A percentile compares a stretch with the other conserved stretches of the same genome.
Evolutionary conservation across 495 filamentous ascomycete genomes (phyloP).

Genomic region (Hypoxylon fuscum): DNA sequence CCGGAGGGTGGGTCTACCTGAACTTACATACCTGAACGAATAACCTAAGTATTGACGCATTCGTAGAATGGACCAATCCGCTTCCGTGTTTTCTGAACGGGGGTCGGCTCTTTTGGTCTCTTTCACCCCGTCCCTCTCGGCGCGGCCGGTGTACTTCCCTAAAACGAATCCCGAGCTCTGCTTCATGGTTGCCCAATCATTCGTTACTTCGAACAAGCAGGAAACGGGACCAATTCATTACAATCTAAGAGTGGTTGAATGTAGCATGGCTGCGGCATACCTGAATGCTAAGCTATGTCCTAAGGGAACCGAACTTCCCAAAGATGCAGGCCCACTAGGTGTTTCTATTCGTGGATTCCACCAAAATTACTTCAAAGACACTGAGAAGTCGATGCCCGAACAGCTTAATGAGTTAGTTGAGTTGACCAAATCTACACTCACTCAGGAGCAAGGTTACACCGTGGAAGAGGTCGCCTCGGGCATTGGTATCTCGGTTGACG

Average conservation of each 20-base stretch:
- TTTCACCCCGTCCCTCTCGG: conserved; percentile 83
- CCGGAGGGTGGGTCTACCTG: conserved; percentile 74
- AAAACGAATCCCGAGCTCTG: conserved; percentile 80
- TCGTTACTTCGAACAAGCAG: conserved; percentile 93
- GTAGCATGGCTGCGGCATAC: conserved; percentile 83
- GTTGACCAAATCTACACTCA: conserved; percentile 69
- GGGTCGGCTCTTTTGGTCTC: conserved; percentile 90
- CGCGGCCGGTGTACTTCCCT: conserved; percentile 83
- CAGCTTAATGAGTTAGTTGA: conserved; percentile 76
- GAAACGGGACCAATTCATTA: conserved; percentile 92
- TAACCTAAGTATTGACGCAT: conserved; percentile 23
- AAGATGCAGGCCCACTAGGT: conserved; percentile 84
- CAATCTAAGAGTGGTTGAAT: conserved; percentile 96
- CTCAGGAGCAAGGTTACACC: conserved; percentile 84
- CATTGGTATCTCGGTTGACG: conserved; percentile 71
- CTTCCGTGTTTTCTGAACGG: conserved; percentile 87
- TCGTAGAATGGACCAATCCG: conserved; percentile 92
- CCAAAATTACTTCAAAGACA: conserved; percentile 72
- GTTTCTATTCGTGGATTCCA: conserved; percentile 88
- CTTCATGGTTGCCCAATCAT: conserved; percentile 94
- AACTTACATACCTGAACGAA: background rate
- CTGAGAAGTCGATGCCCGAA: conserved; percentile 61
- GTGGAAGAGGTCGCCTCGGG: conserved; percentile 83
- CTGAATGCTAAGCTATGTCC: conserved; percentile 61
- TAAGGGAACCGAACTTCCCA: conserved; percentile 70